Conservation (phyloP, 1,284 basidiomycete genomes). For the Rhodotorula sp. region DNA sequence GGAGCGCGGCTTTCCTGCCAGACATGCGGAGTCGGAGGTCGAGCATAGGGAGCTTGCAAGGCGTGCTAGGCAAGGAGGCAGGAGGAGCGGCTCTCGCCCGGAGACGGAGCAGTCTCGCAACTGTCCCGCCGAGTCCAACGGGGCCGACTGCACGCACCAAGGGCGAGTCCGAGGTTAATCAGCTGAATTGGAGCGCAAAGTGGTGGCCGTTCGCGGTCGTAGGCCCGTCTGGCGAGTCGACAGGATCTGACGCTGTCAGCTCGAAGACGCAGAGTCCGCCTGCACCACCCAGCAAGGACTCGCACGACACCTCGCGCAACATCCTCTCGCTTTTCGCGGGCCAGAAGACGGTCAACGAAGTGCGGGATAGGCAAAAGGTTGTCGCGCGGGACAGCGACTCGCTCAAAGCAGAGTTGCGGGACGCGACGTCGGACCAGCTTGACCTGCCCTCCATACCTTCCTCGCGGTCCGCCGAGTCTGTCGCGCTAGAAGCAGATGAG, state of each 20-base stretch:
- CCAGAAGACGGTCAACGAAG: constrained; percentile 6
- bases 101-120: neutral
- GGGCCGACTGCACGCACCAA: no score
- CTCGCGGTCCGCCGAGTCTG: neutral
- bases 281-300: constrained; percentile 3
- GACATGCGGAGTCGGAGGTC: constrained; percentile 5
- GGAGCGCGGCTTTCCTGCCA: neutral
- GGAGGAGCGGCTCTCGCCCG: neutral
- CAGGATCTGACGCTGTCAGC: neutral
- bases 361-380: neutral
- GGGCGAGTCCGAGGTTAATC: neutral
- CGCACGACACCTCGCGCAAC: neutral
- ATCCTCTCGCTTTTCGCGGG: constrained; percentile 34
- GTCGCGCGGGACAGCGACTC: constrained; percentile 11
- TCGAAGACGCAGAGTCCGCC: neutral
- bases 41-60: constrained; percentile 13
- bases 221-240: constrained; percentile 1
- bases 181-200: constrained; percentile 27
- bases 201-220: constrained; percentile 39
- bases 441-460: neutral
- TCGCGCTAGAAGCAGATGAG: constrained; percentile 2
- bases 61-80: neutral
- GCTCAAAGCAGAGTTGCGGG: constrained; percentile 20
- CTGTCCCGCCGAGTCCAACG: neutral
- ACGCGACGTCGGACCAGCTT: constrained; percentile 19